Evolutionary conservation across 371 early-diverging fungal species (phyloP).

Genomic region (Basidiobolus meristosporus): DNA sequence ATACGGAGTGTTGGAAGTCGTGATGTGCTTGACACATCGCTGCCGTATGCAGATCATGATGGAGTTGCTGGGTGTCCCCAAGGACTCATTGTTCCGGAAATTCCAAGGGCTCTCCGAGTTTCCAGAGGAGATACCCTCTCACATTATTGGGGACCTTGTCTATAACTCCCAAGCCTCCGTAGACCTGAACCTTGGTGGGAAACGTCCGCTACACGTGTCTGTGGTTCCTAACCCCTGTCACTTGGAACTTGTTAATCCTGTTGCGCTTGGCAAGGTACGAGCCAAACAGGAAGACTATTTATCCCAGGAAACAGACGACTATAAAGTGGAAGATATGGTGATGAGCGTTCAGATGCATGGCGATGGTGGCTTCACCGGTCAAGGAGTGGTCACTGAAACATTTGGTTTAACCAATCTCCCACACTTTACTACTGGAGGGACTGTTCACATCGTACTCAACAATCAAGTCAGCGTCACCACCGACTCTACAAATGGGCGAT

Average conservation of each 20-base stretch:
- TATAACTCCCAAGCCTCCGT: slow-evolving; percentile 49
- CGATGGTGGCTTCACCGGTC: slow-evolving; percentile 62
- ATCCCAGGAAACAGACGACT: too few species aligned
- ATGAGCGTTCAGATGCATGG: slow-evolving; percentile 89
- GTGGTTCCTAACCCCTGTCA: slow-evolving; percentile 90
- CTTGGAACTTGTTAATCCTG: slow-evolving; percentile 86
- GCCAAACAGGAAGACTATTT: slow-evolving; percentile 57
- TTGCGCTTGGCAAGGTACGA: slow-evolving; percentile 82
- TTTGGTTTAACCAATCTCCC: slow-evolving; percentile 81
- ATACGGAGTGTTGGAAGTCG: slow-evolving; percentile 60
- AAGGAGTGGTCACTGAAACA: slow-evolving; percentile 91
- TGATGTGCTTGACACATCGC: slow-evolving; percentile 93
- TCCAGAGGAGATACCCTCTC: slow-evolving; percentile 63
- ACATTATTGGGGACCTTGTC: slow-evolving; percentile 62
- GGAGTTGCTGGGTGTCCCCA: slow-evolving; percentile 29
- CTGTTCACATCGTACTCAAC: slow-evolving; percentile 89
- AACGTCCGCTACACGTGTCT: slow-evolving; percentile 45
- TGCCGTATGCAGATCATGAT: slow-evolving; percentile 84
- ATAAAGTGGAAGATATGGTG: slow-evolving; percentile 41
- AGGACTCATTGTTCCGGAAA: slow-evolving; percentile 43
- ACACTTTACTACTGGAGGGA: slow-evolving; percentile 82
- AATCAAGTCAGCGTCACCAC: slow-evolving; percentile 97
- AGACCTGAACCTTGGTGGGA: neutral
- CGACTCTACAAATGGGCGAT: slow-evolving; percentile 76
- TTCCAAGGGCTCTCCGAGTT: slow-evolving; percentile 63